Evolutionary conservation across 768 basidiomycete genomes (phyloP).

Genomic region (Agrocybe chaxingu): DNA sequence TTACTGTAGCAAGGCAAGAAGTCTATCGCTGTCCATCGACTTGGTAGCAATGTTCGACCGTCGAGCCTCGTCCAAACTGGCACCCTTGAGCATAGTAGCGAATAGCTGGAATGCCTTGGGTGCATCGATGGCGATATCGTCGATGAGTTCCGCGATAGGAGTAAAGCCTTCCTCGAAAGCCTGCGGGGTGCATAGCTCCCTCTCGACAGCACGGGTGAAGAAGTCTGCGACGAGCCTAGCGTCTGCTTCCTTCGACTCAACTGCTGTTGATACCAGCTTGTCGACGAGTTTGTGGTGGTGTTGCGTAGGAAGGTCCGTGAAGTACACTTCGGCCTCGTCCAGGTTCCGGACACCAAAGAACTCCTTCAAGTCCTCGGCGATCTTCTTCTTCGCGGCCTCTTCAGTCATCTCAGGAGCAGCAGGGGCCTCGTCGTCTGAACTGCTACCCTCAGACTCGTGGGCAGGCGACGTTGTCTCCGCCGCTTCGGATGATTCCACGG

Average conservation of each 20-base stretch:
- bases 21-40: slow-evolving; percentile 55
- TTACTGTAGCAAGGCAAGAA: slow-evolving; percentile 58
- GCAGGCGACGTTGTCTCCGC: slow-evolving; percentile 40
- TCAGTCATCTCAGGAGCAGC: slow-evolving; percentile 53
- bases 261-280: slow-evolving; percentile 66
- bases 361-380: slow-evolving; percentile 81
- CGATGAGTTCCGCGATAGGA: slow-evolving; percentile 70
- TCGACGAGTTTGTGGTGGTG: slow-evolving; percentile 69
- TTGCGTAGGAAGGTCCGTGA: slow-evolving; percentile 64
- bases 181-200: slow-evolving; percentile 53
- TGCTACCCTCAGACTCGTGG: slow-evolving; percentile 46
- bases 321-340: slow-evolving; percentile 87
- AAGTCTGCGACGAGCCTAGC: slow-evolving; percentile 75
- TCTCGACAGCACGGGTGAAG: slow-evolving; percentile 60
- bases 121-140: slow-evolving; percentile 87
- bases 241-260: slow-evolving; percentile 82
- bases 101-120: slow-evolving; percentile 81
- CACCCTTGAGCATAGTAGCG: slow-evolving; percentile 70
- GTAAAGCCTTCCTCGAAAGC: slow-evolving; percentile 75
- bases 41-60: slow-evolving; percentile 56
- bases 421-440: slow-evolving; percentile 47
- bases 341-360: slow-evolving; percentile 82
- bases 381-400: slow-evolving; percentile 68
- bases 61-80: slow-evolving; percentile 61
- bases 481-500: slow-evolving; percentile 38